Base-by-base conservation (phyloP, 345 rosid species). In the Tarenaya hassleriana region DNA sequence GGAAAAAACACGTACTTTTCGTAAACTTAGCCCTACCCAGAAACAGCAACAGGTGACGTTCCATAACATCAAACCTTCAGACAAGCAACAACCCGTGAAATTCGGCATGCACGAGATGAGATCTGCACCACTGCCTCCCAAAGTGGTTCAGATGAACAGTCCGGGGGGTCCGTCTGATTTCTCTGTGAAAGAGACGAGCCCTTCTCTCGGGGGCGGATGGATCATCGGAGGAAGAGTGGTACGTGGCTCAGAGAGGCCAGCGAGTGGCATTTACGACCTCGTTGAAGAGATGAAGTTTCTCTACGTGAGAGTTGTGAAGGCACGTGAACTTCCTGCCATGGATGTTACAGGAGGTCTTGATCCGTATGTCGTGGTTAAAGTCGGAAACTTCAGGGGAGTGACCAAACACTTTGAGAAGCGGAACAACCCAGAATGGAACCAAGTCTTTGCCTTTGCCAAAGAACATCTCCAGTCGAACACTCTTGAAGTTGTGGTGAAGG, bases 221-320 rank as follows among this genome's bases (percentile, higher is more conserved):
- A 55, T 91, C 44, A 75, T 91, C 32, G 92, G 94, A 53, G 97
- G 97, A 47, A 69, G 89, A 73, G 82, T 86, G 16, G 67, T 85
- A 45, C 80, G 84, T 8, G 79, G 83, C 20, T 37, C 49, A 4
- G 70, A 80, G 40, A 81, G 74, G 58, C 88, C 73, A 7, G 32
- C 71, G 8, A 79, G 74, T 68, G 56, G 65, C 15, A 78, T 83
- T n/a, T 80, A 88, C 71, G 99, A 94, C 50, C 95, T 94, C 10
- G 99, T 94, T 46, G 99, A 94, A 63, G 86, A 74, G 72, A 94
- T 88, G 97, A 67, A 32, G 1, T 88, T 72, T 64, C 97, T 94
- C 16, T 94, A 61, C 52, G 87, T 94, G 16, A 76, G 95, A 58
- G 99, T 88, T 4, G 95, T 94, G 33, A 94, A 82, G 67, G 99